A percentile compares a stretch with the other conserved stretches of the same genome.
Conservation (phyloP, 2,329 filamentous ascomycete genomes). For the Lachnellula occidentalis region DNA sequence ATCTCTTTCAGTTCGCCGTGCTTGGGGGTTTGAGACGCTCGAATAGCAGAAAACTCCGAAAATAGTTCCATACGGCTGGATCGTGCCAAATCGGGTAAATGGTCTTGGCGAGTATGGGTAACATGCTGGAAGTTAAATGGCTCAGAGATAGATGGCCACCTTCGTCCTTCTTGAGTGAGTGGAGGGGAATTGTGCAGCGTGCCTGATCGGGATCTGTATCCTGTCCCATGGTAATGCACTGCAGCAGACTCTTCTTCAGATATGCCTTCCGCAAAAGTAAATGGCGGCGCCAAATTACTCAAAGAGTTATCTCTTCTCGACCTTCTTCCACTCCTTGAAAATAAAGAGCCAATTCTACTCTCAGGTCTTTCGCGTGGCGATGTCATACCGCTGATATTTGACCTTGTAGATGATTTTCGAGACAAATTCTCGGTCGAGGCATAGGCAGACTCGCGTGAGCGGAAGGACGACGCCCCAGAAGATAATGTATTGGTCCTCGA, state of each 20-base stretch:
- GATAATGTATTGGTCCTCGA: conserved; percentile 43
- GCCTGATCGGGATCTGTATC: background rate
- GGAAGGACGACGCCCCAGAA: conserved; percentile 51
- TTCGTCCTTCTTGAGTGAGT: conserved; percentile 3
- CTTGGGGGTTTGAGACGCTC: conserved; percentile 34
- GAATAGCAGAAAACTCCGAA: conserved; percentile 40
- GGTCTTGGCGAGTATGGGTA: conserved; percentile 50
- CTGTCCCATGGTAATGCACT: conserved; percentile 20
- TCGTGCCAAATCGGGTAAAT: conserved; percentile 37
- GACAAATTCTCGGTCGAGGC: conserved; percentile 38
- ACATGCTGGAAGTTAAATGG: conserved; percentile 65
- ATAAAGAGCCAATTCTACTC: conserved; percentile 55
- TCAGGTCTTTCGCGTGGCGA: conserved; percentile 49
- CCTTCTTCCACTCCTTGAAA: conserved; percentile 46
- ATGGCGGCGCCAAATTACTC: conserved; percentile 11
- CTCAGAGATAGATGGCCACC: conserved; percentile 44
- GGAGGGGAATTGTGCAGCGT: background rate
- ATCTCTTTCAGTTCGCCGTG: conserved; percentile 34
- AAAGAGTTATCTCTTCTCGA: conserved; percentile 40
- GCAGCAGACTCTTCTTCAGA: conserved; percentile 18
- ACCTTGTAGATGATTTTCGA: conserved; percentile 52
- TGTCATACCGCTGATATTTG: conserved; percentile 47
- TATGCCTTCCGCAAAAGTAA: conserved; percentile 8
- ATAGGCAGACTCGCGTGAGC: conserved; percentile 36
- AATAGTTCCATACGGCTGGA: conserved; percentile 38